phyloP scores from a whole-genome alignment of 2,329 filamentous ascomycete species.

The Xylaria sp. region DNA sequence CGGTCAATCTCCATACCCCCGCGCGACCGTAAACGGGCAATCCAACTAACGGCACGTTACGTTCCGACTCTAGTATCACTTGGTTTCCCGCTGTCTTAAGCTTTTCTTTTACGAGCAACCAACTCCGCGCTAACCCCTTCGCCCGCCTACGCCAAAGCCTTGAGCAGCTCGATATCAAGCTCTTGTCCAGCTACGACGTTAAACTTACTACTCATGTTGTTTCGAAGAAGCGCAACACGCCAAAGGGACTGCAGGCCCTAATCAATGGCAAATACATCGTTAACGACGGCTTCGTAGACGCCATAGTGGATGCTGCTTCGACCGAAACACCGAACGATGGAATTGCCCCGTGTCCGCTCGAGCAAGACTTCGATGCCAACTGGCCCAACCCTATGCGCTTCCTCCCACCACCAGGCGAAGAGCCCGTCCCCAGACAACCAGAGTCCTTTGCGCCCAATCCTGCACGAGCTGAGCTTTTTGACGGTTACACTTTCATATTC shows the following conservation, averaged over 20 bases:
- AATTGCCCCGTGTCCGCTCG: constrained; percentile 68
- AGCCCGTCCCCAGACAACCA: constrained; percentile 75
- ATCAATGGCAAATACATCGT: constrained; percentile 85
- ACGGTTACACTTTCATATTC: constrained; percentile 90
- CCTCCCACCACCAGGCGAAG: constrained; percentile 79
- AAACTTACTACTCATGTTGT: constrained; percentile 86
- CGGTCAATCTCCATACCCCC: constrained; percentile 36
- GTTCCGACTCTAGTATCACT: constrained; percentile 65
- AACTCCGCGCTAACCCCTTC: constrained; percentile 74
- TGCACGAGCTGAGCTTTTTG: constrained; percentile 76
- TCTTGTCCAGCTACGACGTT: constrained; percentile 76
- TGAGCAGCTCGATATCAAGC: constrained; percentile 90
- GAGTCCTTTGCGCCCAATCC: constrained; percentile 78
- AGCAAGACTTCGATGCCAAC: constrained; percentile 79
- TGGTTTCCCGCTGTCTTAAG: constrained; percentile 87
- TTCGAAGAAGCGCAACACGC: constrained; percentile 87
- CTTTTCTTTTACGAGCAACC: constrained; percentile 79
- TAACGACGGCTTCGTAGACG: constrained; percentile 76
- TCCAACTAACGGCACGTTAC: constrained; percentile 14
- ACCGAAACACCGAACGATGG: constrained; percentile 59
- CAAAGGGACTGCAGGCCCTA: constrained; percentile 86
- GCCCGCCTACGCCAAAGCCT: constrained; percentile 71
- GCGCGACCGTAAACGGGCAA: neutral
- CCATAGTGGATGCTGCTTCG: constrained; percentile 71
- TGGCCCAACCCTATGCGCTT: constrained; percentile 82